Conservation (phyloP, 208 protist species). For the Wallacemonas sp. region DNA sequence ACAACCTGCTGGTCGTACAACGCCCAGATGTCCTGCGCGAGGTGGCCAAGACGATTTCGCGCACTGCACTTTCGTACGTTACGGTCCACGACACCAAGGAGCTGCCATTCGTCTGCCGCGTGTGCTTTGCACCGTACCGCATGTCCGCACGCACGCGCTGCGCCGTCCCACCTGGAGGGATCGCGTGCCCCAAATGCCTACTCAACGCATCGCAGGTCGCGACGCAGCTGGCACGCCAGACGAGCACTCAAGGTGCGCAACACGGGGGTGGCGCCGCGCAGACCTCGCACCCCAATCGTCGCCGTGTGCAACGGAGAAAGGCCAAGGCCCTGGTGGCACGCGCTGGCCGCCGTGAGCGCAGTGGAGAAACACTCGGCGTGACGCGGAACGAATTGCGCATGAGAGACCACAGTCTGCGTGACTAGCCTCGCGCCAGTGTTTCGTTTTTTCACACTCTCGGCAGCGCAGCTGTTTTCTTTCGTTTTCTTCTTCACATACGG, state of each 20-base stretch:
- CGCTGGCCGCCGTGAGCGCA: conserved; percentile 17
- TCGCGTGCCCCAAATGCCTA: conserved; percentile 80
- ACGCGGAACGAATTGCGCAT: conserved; percentile 42
- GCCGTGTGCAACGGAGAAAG: not conserved
- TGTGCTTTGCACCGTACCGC: conserved; percentile 62
- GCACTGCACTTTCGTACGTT: conserved; percentile 38
- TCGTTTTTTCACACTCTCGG: not conserved
- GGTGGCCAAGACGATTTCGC: conserved; percentile 49
- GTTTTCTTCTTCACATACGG: not conserved
- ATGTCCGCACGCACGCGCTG: conserved; percentile 72
- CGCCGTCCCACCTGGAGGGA: conserved; percentile 32
- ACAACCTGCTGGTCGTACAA: conserved; percentile 68
- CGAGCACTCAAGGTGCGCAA: not conserved
- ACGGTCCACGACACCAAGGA: conserved; percentile 57
- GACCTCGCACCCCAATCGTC: too few relatives aligned
- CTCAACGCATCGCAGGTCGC: conserved; percentile 24
- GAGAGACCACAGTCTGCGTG: conserved; percentile 39
- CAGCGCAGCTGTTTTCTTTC: not conserved
- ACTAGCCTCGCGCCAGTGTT: conserved; percentile 19
- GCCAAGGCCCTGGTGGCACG: not conserved
- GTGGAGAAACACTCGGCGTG: conserved; percentile 24
- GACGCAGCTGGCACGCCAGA: not conserved
- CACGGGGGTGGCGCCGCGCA: too few relatives aligned
- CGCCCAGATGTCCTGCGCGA: conserved; percentile 76
- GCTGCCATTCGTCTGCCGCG: conserved; percentile 75